Base-by-base conservation (phyloP, 345 rosid species). In the Stellera chamaejasme region DNA sequence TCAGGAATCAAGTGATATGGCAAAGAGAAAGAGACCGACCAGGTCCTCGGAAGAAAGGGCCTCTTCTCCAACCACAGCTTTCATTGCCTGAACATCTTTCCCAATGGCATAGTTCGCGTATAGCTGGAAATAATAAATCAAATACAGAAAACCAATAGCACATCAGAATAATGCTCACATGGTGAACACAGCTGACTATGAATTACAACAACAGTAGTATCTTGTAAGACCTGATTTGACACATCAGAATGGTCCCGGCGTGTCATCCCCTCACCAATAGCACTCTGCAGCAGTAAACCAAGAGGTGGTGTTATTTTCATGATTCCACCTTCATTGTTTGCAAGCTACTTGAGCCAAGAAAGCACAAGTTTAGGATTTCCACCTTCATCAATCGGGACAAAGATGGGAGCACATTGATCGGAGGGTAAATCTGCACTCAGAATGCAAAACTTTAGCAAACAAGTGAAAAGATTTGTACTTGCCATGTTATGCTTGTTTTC, bases 61-160 rank as follows among this genome's bases (percentile, higher is more conserved):
- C 85, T 91, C 98, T 68, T 88, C 98, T 83, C 98, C 98, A 13
- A 92, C 98, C 72, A 92, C 98, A 54, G 96, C 96, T 75, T 92
- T 85, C 98, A 92, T 92, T 49, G 98, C 98, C 74, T 91, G 95
- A 11, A 91, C 96, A 67, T 92, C 98, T 72, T 92, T 88, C 54
- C 98, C 98, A 60, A 88, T 92, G 25, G 96, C 96, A 62, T 92
- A 85, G 67, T 92, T 92, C 59, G 98, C 98, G 71, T 91, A 91
- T 50, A 91, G 69, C 98, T 90, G 84, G 54, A 63, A 50, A 45
- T 10, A 42, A 69, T 58, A 56, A 19, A 8, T 32, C 39, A 32
- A 32, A 32, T 32, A 32, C 23, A 19, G 23, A 19, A 19, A 19
- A 19, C 23, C 23, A 19, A 19, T 19, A 19, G 23, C 23, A 19